Evolutionary conservation across 495 filamentous ascomycete genomes (phyloP).

Genomic region (Podospora sp.): DNA sequence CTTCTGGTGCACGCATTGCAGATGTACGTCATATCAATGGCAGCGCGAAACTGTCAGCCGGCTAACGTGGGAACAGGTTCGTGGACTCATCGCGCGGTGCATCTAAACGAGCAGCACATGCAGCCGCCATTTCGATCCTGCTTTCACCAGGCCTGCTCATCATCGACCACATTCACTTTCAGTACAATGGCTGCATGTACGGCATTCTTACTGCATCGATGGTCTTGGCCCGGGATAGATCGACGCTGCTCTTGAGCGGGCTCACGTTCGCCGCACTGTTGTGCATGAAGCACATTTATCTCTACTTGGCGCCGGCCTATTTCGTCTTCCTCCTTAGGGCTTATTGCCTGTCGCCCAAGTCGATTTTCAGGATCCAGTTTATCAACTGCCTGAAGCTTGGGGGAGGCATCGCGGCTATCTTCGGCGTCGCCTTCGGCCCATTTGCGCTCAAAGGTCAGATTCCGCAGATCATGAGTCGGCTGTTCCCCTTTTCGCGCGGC

Average conservation of each 20-base stretch:
- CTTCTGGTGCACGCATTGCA: constrained; percentile 83
- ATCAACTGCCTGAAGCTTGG: constrained; percentile 82
- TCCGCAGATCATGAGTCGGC: constrained; percentile 78
- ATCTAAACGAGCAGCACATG: constrained; percentile 78
- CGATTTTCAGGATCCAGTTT: constrained; percentile 74
- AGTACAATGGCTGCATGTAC: constrained; percentile 97
- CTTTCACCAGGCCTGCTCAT: constrained; percentile 92
- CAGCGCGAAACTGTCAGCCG: neutral
- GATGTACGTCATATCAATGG: constrained; percentile 50
- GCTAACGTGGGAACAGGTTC: constrained; percentile 55
- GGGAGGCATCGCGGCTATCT: constrained; percentile 68
- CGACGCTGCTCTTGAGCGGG: constrained; percentile 75
- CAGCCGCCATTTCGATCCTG: constrained; percentile 84
- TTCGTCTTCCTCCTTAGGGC: constrained; percentile 84
- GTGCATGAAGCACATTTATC: constrained; percentile 97
- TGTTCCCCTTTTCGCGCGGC: constrained; percentile 93
- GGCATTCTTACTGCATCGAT: constrained; percentile 85
- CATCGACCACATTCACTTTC: constrained; percentile 98
- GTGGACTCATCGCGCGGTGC: constrained; percentile 64
- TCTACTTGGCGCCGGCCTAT: constrained; percentile 95
- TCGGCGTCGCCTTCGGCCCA: constrained; percentile 83
- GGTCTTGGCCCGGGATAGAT: constrained; percentile 74
- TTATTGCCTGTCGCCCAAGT: constrained; percentile 84
- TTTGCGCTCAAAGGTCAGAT: constrained; percentile 84
- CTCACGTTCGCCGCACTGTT: constrained; percentile 80